Conservation (phyloP, 78 protist genomes). For the Dictyostelium intermedium region DNA sequence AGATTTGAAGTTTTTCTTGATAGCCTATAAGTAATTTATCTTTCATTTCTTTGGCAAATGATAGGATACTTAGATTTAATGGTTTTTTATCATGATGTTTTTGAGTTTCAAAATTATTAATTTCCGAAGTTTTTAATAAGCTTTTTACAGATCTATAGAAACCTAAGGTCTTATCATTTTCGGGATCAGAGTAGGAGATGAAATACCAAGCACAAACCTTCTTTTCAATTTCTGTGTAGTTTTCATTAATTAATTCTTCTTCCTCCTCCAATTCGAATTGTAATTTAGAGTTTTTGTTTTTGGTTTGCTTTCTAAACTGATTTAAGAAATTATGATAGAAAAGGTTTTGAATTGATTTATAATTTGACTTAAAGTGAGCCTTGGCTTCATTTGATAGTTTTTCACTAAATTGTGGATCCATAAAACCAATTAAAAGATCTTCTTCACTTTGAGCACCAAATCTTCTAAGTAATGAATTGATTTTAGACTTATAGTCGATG, state of each 20-base stretch:
- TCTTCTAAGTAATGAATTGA: not conserved
- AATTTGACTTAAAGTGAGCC: not conserved
- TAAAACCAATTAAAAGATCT: constrained; percentile 17
- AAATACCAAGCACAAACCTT: constrained; percentile 61
- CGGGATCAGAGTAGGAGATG: not conserved
- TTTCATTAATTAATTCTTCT: not conserved
- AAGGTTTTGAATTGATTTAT: not conserved
- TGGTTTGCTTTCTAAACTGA: not conserved
- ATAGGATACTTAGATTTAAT: not conserved
- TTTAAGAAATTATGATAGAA: not conserved
- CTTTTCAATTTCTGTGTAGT: constrained; percentile 10
- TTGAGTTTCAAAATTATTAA: not conserved
- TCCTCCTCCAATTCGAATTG: not conserved
- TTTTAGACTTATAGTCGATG: not conserved
- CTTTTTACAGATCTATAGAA: constrained; percentile 38
- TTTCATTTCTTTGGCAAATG: not conserved
- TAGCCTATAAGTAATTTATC: not conserved
- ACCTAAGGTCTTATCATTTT: not conserved
- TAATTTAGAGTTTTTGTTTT: not conserved
- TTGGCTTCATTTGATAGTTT: not conserved
- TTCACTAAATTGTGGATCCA: not conserved
- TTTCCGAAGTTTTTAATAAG: not conserved
- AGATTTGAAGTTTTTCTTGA: not conserved
- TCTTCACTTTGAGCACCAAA: constrained; percentile 27
- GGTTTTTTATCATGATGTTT: not conserved